Evolutionary conservation across 106 monocot species (phyloP).

Genomic region (Phalaenopsis aphrodite): DNA sequence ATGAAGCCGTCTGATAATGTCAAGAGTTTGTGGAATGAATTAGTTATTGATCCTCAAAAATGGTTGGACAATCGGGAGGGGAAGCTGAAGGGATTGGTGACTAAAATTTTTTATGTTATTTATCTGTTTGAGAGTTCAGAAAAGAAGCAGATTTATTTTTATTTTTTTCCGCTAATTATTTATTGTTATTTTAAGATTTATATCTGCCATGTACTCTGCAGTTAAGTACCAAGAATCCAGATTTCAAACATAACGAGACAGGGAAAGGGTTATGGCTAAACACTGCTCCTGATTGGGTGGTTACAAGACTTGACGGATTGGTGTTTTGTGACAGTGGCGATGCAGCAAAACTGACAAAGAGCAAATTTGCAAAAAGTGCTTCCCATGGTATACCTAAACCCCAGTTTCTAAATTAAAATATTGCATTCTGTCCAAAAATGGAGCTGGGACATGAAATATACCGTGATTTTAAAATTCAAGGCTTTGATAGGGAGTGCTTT

Average conservation of each 20-base stretch:
- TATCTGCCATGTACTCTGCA: slow-evolving; percentile 12
- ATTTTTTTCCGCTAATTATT: neutral
- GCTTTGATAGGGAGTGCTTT: neutral
- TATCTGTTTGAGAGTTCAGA: neutral
- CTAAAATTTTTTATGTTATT: slow-evolving; percentile 1
- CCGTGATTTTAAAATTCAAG: neutral
- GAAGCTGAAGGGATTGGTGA: slow-evolving; percentile 49
- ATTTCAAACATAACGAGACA: slow-evolving; percentile 48
- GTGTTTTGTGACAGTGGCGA: slow-evolving; percentile 5
- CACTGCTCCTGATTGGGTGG: slow-evolving; percentile 30
- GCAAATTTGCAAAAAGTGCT: neutral
- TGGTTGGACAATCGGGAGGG: slow-evolving; percentile 50
- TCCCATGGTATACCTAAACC: neutral
- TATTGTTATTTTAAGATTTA: neutral
- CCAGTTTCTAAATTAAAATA: neutral
- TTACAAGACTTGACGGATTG: slow-evolving; percentile 22
- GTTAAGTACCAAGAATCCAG: slow-evolving; percentile 46
- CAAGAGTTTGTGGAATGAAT: slow-evolving; percentile 39
- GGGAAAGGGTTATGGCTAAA: slow-evolving; percentile 46
- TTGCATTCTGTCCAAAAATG: neutral
- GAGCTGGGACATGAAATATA: neutral
- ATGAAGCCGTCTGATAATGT: neutral
- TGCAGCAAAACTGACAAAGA: neutral
- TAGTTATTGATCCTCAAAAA: slow-evolving; percentile 41
- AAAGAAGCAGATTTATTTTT: neutral